Percentiles rank a stretch among this genome's conserved stretches.
These are phyloP conservation scores for Cubamyces sp. DNA, from an alignment of 768 basidiomycete genomes.

Conservation along the genomic window DNA sequence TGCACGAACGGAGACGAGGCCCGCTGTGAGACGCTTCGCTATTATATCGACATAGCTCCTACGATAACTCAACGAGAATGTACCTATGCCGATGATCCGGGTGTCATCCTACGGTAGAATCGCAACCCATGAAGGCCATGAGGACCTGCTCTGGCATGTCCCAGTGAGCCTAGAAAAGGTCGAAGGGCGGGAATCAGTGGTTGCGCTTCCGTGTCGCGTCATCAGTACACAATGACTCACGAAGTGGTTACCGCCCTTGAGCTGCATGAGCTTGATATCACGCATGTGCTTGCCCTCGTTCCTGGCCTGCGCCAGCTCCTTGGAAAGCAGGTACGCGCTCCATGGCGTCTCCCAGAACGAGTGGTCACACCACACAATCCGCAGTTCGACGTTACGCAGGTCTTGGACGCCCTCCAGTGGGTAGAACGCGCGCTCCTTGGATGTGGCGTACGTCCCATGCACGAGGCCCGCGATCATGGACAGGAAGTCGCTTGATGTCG, in stretches of 20 bases:
- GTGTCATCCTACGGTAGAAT: neutral
- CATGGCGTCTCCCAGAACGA: slow-evolving; percentile 12
- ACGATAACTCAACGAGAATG: no score
- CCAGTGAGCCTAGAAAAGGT: slow-evolving; percentile 24
- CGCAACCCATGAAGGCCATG: slow-evolving; percentile 1
- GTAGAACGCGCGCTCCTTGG: slow-evolving; percentile 4
- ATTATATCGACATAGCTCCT: no score
- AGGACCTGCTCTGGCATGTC: slow-evolving; percentile 24
- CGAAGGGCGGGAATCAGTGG: neutral
- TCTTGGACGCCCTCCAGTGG: neutral
- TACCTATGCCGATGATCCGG: no score
- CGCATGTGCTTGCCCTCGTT: slow-evolving; percentile 6
- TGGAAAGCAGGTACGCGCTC: neutral
- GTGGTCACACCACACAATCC: neutral
- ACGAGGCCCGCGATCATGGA: neutral
- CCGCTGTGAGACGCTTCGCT: no score
- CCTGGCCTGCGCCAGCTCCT: neutral
- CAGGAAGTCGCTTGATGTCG: neutral
- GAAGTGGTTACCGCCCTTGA: slow-evolving; percentile 25
- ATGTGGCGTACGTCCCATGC: neutral
- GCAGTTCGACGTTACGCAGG: neutral
- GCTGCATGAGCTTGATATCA: neutral
- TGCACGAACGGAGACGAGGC: no score
- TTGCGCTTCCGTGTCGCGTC: neutral
- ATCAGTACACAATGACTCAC: slow-evolving; percentile 11